Evolutionary conservation across 805 yeast species (phyloP).

Genomic region (Isabelozyma pseudorhagii): DNA sequence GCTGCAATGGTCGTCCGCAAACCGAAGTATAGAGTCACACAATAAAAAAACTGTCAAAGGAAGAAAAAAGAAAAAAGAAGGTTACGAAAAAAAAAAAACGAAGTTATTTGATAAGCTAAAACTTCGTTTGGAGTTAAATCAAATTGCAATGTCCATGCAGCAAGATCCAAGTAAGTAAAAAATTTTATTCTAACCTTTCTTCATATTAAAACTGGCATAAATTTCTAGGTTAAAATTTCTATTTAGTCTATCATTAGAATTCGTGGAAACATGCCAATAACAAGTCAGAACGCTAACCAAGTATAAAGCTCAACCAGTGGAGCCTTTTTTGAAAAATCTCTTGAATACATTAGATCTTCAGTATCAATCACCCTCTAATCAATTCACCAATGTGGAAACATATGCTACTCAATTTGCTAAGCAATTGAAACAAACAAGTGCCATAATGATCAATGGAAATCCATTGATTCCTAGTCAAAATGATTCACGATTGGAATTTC

Average conservation of each 20-base stretch:
- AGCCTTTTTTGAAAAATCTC: slow-evolving; percentile 35
- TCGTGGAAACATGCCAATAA: background rate
- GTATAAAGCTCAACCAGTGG: slow-evolving; percentile 33
- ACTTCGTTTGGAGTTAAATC: background rate
- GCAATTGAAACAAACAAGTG: slow-evolving; percentile 48
- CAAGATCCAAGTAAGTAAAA: slow-evolving; percentile 23
- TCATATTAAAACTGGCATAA: background rate
- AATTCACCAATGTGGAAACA: slow-evolving; percentile 31
- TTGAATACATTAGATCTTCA: slow-evolving; percentile 34
- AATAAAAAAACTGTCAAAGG: too few relatives aligned
- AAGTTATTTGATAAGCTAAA: background rate
- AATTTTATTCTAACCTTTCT: background rate
- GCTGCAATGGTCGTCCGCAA: background rate
- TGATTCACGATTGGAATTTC: slow-evolving; percentile 46
- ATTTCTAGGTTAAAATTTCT: background rate
- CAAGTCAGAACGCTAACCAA: background rate
- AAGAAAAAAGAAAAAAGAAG: too few relatives aligned
- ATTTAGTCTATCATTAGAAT: background rate
- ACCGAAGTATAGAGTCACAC: background rate
- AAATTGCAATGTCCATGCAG: background rate
- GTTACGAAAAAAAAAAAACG: background rate
- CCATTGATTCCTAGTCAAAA: slow-evolving; percentile 37
- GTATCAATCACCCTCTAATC: slow-evolving; percentile 19
- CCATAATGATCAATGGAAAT: slow-evolving; percentile 57
- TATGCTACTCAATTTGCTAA: slow-evolving; percentile 47